Evolutionary conservation across 257 asterid genomes (phyloP), one percentile per base, ranked within the genome.

Genomic region (Osmanthus fragrans): DNA sequence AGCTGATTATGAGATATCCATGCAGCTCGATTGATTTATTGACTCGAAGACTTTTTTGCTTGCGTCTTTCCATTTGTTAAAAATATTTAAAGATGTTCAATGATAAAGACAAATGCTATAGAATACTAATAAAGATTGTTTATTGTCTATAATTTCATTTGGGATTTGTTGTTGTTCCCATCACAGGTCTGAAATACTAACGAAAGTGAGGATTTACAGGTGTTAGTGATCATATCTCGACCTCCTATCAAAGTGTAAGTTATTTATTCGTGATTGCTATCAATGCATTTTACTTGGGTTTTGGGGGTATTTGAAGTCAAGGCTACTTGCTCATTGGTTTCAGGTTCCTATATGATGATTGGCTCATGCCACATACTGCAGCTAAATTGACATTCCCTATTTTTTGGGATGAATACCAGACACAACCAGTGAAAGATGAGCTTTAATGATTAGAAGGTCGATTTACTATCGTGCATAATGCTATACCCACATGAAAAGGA

Each of bases 191-290:
- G 92, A 91, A 93, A 91, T 88, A 93, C 97, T 2, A 80, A 90
- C 30, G 84, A 82, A 37, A 70, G 81, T 3, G 96, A 93, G 76
- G 97, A 93, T 87, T 74, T 95, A 84, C 99, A 95, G 80, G 73
- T 87, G 76, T 84, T 93, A 74, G 96, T 91, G 77, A 77, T 89
- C 39, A 88, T 95, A 81, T 93, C 99, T 73, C 93, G 98, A 34
- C 99, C 99, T 0, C 98, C 99, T 2, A 81, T 85, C 72, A 95
- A 95, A 90, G 95, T 87, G 99, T 95, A 82, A 92, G 97, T 80
- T 56, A 25, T 33, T 29, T 70, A 29, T 70, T 32, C 7, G 33
- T 4, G 30, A 60, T 3, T 23, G 67, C 12, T 37, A 37, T 37
- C 12, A 37, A 37, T 37, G 42, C 67, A 60, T 21, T 60, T 60